Conservation (phyloP, 108 stramenopile species). For the Cyclotella kingstonii region DNA sequence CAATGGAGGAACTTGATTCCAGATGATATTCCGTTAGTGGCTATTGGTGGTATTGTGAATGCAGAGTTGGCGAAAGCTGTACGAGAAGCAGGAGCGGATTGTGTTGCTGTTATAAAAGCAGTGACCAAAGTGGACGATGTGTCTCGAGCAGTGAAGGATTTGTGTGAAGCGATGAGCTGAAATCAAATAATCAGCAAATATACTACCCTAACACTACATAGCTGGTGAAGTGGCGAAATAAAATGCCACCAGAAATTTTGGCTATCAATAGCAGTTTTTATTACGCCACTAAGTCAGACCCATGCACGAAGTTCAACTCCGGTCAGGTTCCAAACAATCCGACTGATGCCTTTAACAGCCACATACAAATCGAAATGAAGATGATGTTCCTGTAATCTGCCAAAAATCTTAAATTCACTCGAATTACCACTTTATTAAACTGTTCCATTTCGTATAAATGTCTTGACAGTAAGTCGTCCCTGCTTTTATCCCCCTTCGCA, state of each 20-base stretch:
- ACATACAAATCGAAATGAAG: constrained; percentile 18
- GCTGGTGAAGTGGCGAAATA: too few species aligned
- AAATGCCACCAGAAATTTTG: too few species aligned
- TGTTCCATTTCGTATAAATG: constrained; percentile 39
- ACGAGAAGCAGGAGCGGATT: constrained; percentile 79
- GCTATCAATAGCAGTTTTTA: too few species aligned
- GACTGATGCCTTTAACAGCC: too few species aligned
- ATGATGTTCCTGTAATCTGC: constrained; percentile 77
- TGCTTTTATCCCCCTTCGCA: neutral
- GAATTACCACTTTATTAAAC: constrained; percentile 35
- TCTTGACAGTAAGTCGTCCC: constrained; percentile 18
- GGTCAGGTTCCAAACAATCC: constrained; percentile 19
- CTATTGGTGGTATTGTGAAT: constrained; percentile 85
- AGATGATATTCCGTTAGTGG: constrained; percentile 74
- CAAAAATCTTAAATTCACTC: constrained; percentile 79
- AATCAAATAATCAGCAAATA: too few species aligned
- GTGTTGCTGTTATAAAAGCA: constrained; percentile 87
- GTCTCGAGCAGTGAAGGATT: constrained; percentile 38
- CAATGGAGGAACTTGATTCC: constrained; percentile 84
- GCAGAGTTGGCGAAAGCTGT: constrained; percentile 63
- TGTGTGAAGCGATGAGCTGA: constrained; percentile 65
- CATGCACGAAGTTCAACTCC: too few species aligned
- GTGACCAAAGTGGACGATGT: constrained; percentile 74
- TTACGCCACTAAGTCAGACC: too few species aligned
- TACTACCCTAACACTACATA: too few species aligned